Evolutionary conservation across 2,329 filamentous ascomycete species (phyloP), one percentile per base, ranked within the genome.

Genomic region (Ceratocystiopsis brevicomis): DNA sequence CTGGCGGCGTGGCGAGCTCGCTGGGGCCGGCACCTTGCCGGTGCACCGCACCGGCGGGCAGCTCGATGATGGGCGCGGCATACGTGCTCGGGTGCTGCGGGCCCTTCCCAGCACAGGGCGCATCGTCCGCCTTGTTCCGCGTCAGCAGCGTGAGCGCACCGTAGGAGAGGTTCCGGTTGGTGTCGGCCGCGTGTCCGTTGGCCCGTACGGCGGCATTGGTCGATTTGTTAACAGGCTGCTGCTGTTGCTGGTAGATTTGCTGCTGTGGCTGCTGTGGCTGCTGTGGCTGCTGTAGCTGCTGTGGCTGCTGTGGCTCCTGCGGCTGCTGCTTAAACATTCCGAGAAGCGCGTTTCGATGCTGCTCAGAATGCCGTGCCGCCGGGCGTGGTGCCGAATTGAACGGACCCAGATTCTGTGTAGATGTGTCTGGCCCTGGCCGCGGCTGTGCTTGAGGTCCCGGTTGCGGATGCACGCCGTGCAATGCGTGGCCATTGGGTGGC

Each of bases 301-400:
- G 14, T 4, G 32, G 10, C 15, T 38, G 42, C 17, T 41, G n/a
- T 2, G 42, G 25, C n/a, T 40, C 19, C 11, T 42, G 40, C 17
- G 38, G 17, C 32, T 25, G 43, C 40, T 49, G 36, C 45, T 69
- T 71, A 56, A 74, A 72, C 59, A 44, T 49, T 33, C 32, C 49
- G 13, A 45, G 38, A n/a, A 48, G 39, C 33, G 46, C 39, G 40
- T 41, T 45, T 16, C 44, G 44, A 33, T 47, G 45, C 39, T 44
- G 40, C 32, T 44, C 45, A 3, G 15, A 36, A 15, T 40, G 36
- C 6, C 25, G 25, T 30, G 25, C 25, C 13, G 17, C 43, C n/a
- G 43, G 38, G 9, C 35, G 38, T n/a, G 38, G 34, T 4, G 21
- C 34, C 21, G 14, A 33, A 15, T 30, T 9, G 8, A 30, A 30